Base-by-base conservation (phyloP, 768 basidiomycete species). In the Macrocybe gigantea region DNA sequence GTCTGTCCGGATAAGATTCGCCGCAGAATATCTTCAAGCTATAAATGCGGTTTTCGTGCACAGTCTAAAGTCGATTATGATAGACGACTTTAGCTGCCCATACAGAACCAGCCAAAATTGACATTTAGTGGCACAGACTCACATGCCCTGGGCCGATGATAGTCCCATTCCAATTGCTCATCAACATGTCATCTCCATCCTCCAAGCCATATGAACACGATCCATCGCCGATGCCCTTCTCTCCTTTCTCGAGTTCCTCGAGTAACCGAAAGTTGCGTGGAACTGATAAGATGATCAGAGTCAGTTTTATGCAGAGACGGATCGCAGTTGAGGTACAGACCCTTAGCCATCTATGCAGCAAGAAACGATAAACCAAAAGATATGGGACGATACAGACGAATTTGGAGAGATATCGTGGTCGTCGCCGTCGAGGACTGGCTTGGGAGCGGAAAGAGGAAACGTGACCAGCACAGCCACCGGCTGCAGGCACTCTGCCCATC, bases 21-120 rank as follows among this genome's bases (percentile, higher is more conserved):
- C 82, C 88, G 59, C 95, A 98, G 60, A 74, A 72, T 63, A 99
- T 94, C 71, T 86, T 88, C 59, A 99, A 79, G 44, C 83, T 86
- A 79, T 97, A 99, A 70, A 98, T 99, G 46, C 96, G 82, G 71
- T 98, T 99, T 79, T 99, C 95, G 68, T 97, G 93, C 4, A 95
- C 92, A 15, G 93, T 95, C 90, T 95, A 35, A 11, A 10, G 30
- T 13, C 30, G 33, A 35, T 5, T 36, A 7, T n/a, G 33, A 6
- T 33, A 22, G 14, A n/a, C 5, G 31, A 15, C 15, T 22, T 15
- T 7, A 43, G 14, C 31, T 32, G 13, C 32, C 6, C 14, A 15
- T 45, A 30, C 30, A 4, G 33, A 7, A 15, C 14, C 1, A 4
- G 22, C 22, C 22, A 22, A 4, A 22, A 22, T 22, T 22, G 22